These are phyloP conservation scores for Hypoxylon sp. DNA, from an alignment of 2,329 filamentous ascomycete species.

Conservation along the genomic window DNA sequence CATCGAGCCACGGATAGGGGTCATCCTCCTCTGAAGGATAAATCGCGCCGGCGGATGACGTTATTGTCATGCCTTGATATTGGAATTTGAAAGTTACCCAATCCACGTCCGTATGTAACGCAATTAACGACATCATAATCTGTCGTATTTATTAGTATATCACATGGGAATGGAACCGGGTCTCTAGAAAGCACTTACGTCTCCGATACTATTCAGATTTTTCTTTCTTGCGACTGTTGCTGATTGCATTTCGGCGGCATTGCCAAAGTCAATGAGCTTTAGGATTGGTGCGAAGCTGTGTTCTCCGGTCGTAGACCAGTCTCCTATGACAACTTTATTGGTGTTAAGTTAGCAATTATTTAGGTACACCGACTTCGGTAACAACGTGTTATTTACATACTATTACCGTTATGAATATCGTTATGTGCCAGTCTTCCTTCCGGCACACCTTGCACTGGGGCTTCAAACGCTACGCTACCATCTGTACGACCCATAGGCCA, in stretches of 20 bases:
- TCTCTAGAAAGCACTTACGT: background rate
- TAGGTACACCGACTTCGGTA: background rate
- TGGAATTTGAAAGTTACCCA: no score
- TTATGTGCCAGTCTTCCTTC: background rate
- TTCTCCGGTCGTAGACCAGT: background rate
- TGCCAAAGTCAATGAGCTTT: constrained; percentile 24
- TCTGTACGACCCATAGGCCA: background rate
- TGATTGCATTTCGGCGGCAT: background rate
- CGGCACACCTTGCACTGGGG: background rate
- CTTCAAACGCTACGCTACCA: background rate
- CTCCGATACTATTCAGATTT: constrained; percentile 2
- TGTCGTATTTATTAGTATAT: background rate
- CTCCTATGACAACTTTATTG: constrained; percentile 14
- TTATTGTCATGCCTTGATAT: no score
- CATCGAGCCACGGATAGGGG: no score
- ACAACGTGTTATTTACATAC: constrained; percentile 3
- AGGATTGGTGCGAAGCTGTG: constrained; percentile 17
- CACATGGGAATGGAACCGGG: background rate
- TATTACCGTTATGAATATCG: constrained; percentile 10
- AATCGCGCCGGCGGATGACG: no score
- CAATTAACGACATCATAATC: constrained; percentile 5
- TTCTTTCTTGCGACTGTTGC: background rate
- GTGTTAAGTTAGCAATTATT: background rate
- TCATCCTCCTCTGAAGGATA: no score
- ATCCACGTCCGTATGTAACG: no score